phyloP scores from a whole-genome alignment of 306 rosid species.

The Glycine tomentella region DNA sequence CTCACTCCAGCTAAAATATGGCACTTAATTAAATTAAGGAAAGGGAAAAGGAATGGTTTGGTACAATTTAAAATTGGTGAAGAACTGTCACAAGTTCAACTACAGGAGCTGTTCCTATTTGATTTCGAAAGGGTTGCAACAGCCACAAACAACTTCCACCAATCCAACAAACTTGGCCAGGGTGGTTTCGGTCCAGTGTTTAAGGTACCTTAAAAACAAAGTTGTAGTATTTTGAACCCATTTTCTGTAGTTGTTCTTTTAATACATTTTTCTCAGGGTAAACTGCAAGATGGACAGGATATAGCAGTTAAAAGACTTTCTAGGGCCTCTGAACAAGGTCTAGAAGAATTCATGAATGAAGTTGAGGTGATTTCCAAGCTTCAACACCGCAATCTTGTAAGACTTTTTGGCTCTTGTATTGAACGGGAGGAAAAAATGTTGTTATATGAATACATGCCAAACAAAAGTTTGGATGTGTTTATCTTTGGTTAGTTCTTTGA shows the following conservation, averaged over 20 bases:
- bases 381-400: conserved; percentile 52
- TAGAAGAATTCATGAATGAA: conserved; percentile 47
- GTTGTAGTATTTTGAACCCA: not conserved
- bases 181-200: not conserved
- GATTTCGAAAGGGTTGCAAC: too few species aligned
- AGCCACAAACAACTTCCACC: too few species aligned
- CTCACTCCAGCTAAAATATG: too few species aligned
- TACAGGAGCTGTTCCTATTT: too few species aligned
- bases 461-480: conserved; percentile 46
- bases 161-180: too few species aligned
- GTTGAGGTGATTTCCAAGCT: conserved; percentile 44
- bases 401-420: conserved; percentile 43
- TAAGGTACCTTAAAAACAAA: conserved; percentile 29
- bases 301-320: conserved; percentile 54
- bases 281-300: conserved; percentile 32
- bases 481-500: conserved; percentile 46
- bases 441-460: conserved; percentile 47
- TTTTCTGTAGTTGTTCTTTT: not conserved
- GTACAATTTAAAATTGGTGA: too few species aligned
- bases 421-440: conserved; percentile 48
- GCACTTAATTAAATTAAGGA: too few species aligned
- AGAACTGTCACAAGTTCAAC: too few species aligned
- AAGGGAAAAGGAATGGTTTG: too few species aligned
- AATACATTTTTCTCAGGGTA: conserved; percentile 29
- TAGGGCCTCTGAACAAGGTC: conserved; percentile 46